Conservation (phyloP, 2,329 filamentous ascomycete species). For the Colletotrichum liriopes region DNA sequence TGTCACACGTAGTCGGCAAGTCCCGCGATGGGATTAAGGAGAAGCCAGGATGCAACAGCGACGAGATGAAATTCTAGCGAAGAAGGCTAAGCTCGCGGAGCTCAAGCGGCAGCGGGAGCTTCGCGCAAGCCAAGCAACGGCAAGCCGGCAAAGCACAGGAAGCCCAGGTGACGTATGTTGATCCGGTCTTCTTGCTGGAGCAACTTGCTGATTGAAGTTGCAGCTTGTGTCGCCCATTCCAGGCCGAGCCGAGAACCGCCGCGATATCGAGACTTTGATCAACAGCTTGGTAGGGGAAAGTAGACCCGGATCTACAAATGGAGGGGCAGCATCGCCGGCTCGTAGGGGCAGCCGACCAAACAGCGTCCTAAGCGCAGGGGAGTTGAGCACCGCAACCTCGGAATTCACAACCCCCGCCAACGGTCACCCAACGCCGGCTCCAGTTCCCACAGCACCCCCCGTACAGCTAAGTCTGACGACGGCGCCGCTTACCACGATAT, state of each 20-base stretch:
- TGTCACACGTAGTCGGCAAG: slow-evolving; percentile 44
- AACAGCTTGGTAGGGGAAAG: slow-evolving; percentile 86
- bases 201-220: slow-evolving; percentile 29
- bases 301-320: slow-evolving; percentile 78
- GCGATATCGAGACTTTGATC: slow-evolving; percentile 89
- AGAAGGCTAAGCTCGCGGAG: slow-evolving; percentile 97
- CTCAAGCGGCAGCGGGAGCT: slow-evolving; percentile 93
- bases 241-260: slow-evolving; percentile 76
- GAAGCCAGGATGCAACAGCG: slow-evolving; percentile 78
- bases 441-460: slow-evolving; percentile 55
- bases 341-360: slow-evolving; percentile 83
- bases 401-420: slow-evolving; percentile 68
- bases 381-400: slow-evolving; percentile 83
- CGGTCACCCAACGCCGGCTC: slow-evolving; percentile 55
- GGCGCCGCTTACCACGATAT: slow-evolving; percentile 81
- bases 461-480: slow-evolving; percentile 80
- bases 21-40: slow-evolving; percentile 66
- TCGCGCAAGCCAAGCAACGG: slow-evolving; percentile 81
- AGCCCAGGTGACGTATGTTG: slow-evolving; percentile 79
- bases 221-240: slow-evolving; percentile 77
- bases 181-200: slow-evolving; percentile 32
- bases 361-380: slow-evolving; percentile 86
- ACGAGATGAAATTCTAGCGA: slow-evolving; percentile 95
- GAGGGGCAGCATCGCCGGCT: slow-evolving; percentile 76
- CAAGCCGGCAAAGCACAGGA: slow-evolving; percentile 78